Evolutionary conservation across 2,329 filamentous ascomycete species (phyloP).

Genomic region (Fusarium neocosmosporiellum): DNA sequence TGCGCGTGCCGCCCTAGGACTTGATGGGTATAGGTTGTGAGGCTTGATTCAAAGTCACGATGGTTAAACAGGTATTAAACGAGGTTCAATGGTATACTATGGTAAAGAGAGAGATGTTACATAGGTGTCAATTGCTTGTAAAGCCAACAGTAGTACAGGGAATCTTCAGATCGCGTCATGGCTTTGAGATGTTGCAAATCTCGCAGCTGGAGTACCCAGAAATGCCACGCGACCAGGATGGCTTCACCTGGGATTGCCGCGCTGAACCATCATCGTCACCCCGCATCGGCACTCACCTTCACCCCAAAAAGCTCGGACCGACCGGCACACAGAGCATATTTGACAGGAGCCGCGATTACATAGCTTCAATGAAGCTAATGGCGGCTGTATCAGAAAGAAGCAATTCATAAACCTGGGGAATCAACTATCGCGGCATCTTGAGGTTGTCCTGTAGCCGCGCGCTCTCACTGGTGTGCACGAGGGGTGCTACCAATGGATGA

Average conservation of each 20-base stretch:
- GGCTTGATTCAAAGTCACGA: neutral
- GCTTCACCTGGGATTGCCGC: constrained; percentile 19
- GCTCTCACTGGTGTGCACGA: neutral
- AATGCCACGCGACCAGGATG: neutral
- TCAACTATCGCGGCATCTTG: neutral
- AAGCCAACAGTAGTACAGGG: neutral
- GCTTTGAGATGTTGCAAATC: neutral
- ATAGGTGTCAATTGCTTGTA: neutral
- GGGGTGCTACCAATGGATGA: neutral
- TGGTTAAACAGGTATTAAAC: neutral
- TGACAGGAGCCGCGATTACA: neutral
- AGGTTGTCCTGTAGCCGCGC: constrained; percentile 10
- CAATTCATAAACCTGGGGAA: neutral
- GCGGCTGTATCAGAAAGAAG: neutral
- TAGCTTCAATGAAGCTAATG: neutral
- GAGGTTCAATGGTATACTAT: too few relatives aligned
- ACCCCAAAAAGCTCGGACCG: constrained; percentile 25
- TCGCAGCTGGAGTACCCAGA: neutral
- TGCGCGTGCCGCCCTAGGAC: constrained; percentile 29
- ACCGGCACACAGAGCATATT: constrained; percentile 5
- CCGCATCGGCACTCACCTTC: constrained; percentile 22
- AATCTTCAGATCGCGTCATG: neutral
- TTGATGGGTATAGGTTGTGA: neutral
- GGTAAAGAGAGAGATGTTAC: neutral
- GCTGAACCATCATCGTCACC: constrained; percentile 10